phyloP scores from a whole-genome alignment of 306 rosid species.

The Medicago arabica region DNA sequence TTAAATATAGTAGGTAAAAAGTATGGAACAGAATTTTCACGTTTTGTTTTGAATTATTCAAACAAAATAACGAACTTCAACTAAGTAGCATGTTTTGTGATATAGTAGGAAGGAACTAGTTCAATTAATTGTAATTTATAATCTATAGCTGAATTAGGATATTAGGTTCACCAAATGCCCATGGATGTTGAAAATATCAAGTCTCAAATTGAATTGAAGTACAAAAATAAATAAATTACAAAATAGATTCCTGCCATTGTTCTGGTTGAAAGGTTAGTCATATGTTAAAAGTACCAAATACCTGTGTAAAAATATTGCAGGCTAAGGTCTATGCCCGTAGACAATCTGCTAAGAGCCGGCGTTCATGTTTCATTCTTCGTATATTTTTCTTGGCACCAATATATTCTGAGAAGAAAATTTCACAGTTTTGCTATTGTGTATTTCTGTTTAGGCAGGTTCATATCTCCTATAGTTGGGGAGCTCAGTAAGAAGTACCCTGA shows the following conservation, averaged over 20 bases:
- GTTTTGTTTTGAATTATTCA: no score
- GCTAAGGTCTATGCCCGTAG: neutral
- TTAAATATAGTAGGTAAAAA: neutral
- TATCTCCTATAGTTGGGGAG: constrained; percentile 67
- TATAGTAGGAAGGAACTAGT: neutral
- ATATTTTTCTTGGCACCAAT: neutral
- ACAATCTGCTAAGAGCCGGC: neutral
- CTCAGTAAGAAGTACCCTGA: constrained; percentile 72
- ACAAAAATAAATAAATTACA: neutral
- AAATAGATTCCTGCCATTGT: neutral
- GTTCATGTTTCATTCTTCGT: neutral
- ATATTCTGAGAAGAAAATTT: constrained; percentile 14
- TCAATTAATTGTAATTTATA: neutral
- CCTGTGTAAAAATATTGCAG: constrained; percentile 16
- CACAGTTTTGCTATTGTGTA: constrained; percentile 31
- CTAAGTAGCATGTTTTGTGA: neutral
- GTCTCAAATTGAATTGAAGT: neutral
- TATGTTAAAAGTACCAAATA: neutral
- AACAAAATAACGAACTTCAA: no score
- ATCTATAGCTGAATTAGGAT: neutral
- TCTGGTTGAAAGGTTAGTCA: constrained; percentile 11
- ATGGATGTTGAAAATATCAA: constrained; percentile 4
- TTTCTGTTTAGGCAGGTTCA: constrained; percentile 70
- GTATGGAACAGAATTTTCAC: no score
- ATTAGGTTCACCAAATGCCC: neutral